These are phyloP conservation scores for Escallonia rubra DNA, from an alignment of 129 eudicot species.

Conservation along the genomic window DNA sequence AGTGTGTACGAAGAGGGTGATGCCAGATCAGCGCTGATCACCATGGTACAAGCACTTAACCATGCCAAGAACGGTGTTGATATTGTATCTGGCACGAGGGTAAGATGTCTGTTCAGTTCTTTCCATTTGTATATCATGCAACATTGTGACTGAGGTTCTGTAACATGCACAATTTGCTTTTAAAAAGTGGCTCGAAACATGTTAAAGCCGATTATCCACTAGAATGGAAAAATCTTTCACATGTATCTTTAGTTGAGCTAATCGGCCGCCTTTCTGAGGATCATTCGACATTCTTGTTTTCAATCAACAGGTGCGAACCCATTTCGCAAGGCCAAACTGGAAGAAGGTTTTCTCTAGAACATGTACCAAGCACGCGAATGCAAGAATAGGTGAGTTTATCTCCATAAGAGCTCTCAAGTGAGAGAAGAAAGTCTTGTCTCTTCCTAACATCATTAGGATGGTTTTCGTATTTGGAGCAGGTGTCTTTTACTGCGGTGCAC, in stretches of 20 bases:
- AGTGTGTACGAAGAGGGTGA: constrained; percentile 99
- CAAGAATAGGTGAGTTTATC: constrained; percentile 73
- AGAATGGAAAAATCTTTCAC: background rate
- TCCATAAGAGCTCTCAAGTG: background rate
- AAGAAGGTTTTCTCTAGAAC: constrained; percentile 77
- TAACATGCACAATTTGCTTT: background rate
- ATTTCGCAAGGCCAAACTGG: constrained; percentile 98
- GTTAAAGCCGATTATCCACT: background rate
- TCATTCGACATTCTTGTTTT: background rate
- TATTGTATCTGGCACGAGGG: constrained; percentile 95
- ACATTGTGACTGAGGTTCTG: background rate
- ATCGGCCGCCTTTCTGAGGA: background rate
- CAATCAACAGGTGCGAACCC: constrained; percentile 69
- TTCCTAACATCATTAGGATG: background rate
- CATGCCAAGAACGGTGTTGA: constrained; percentile 99
- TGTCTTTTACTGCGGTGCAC: constrained; percentile 95
- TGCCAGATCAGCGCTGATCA: constrained; percentile 94
- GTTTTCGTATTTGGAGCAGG: constrained; percentile 44
- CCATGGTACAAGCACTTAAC: constrained; percentile 98
- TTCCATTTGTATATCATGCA: background rate
- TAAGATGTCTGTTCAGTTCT: constrained; percentile 23
- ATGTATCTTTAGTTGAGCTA: background rate
- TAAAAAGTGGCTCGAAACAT: background rate
- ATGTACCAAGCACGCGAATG: constrained; percentile 76
- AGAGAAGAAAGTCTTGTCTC: background rate